Evolutionary conservation across 768 basidiomycete genomes (phyloP), one percentile per base, ranked within the genome.

Genomic region (Pulveroboletus sp.): DNA sequence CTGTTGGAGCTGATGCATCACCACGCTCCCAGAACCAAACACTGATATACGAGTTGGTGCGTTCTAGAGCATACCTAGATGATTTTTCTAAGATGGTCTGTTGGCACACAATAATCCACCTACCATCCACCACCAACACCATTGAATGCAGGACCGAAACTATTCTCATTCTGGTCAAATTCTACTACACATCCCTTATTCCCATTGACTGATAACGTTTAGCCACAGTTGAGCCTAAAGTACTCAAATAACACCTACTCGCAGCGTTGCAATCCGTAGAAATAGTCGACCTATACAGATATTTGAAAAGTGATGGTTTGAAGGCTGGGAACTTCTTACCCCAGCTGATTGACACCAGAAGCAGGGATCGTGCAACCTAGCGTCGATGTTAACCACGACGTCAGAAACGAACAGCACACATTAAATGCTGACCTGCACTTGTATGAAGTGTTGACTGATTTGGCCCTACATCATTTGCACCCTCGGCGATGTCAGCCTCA

Each of bases 381-480:
- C 5, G 27, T 25, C 25, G 9, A 29, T 24, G 11, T 23, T 11
- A 25, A 2, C 23, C 14, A 17, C 12, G 20, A 42, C 17, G 49
- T 21, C 23, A 11, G 25, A 16, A 3, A 21, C n/a, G 9, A 7
- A 34, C 20, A 12, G 17, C 7, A 16, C 19, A 17, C 12, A 16
- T 31, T 9, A 43, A 20, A 24, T 29, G 41, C 69, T 40, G 49
- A 76, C 80, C 68, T 9, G 77, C 53, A 47, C 67, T 69, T 5
- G 83, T 84, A 62, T 86, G 84, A 31, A 86, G 67, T 0, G 81
- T 77, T 2, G 72, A 70, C 49, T 72, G 69, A 56, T 83, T 79
- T 3, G 77, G 73, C 12, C 64, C 64, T 45, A 75, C 68, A 55
- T 81, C 69, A 55, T 85, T 84, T 14, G 82, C 80, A 38, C 70